Base-by-base conservation (phyloP, 2,329 filamentous ascomycete genomes). In the Beauveria medogensis region DNA sequence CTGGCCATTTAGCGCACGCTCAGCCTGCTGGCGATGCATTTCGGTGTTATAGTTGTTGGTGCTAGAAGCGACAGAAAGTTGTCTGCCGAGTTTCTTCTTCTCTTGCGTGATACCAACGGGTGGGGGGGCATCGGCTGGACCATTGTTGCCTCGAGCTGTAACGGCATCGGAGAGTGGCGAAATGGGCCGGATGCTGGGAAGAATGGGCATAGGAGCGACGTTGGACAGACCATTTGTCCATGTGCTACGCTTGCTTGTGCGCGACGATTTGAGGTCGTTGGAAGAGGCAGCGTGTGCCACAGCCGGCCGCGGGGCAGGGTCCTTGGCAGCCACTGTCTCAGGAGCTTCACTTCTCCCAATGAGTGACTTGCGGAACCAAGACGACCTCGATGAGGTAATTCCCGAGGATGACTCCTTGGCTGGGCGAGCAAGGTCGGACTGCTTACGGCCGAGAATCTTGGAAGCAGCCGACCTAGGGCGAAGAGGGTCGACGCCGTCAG, bases 131-230 rank as follows among this genome's bases (percentile, higher is more conserved):
- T 58, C 56, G 8, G 70, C 69, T 18, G 71, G 68, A 55, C 85
- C 82, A 61, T 84, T 86, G 69, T 85, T 92, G 57, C 90, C 92
- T 74, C 96, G 92, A 30, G 92, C 94, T 60, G 87, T 96, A 51
- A 96, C 91, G 56, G 91, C 84, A 74, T 97, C 92, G 6, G 92
- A 94, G n/a, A 97, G 75, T n/a, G 94, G 94, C 43, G 94, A 97
- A 56, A 97, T 92, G 14, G 94, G 93, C 65, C 89, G 86, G 68
- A 97, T 96, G 1, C 92, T 96, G 14, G 94, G 94, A 54, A 99
- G 79, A 64, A 99, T 99, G 9, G 91, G 91, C 84, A 99, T 99
- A 5, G 94, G 94, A 54, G 92, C 91, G 64, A 84, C 88, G 65
- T 89, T 91, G 10, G 86, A 86, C 20, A 83, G 80, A 12, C 92